Evolutionary conservation across 2,329 filamentous ascomycete species (phyloP).

Genomic region (Clonostachys rhizophaga): DNA sequence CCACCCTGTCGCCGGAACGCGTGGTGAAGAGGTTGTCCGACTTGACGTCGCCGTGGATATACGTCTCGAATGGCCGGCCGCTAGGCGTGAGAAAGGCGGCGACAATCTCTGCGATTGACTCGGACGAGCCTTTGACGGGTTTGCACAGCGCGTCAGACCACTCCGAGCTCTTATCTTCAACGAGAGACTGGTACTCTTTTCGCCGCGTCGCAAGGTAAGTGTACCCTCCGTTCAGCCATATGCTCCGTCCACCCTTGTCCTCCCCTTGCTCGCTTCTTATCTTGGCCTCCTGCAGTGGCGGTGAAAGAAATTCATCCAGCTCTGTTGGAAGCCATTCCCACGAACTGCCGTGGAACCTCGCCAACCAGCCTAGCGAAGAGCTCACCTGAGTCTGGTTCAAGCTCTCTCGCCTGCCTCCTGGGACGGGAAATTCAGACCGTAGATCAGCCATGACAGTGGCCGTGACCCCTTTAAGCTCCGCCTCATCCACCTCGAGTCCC

Average conservation of each 20-base stretch:
- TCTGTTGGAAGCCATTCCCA: constrained; percentile 26
- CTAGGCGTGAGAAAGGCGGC: constrained; percentile 43
- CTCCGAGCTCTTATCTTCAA: constrained; percentile 39
- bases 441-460: constrained; percentile 57
- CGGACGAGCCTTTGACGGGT: constrained; percentile 8
- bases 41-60: constrained; percentile 67
- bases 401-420: constrained; percentile 45
- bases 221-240: constrained; percentile 66
- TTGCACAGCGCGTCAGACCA: constrained; percentile 49
- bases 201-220: constrained; percentile 62
- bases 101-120: constrained; percentile 45
- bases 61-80: constrained; percentile 42
- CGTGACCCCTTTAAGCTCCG: constrained; percentile 27
- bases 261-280: constrained; percentile 9
- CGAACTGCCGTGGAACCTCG: constrained; percentile 53
- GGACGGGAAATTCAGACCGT: constrained; percentile 44
- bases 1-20: constrained; percentile 39
- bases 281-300: constrained; percentile 50
- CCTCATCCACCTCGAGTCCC: constrained; percentile 3
- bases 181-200: constrained; percentile 47
- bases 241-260: constrained; percentile 5
- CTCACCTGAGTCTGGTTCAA: constrained; percentile 41
- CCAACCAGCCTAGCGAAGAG: constrained; percentile 58
- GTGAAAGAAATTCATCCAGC: constrained; percentile 31
- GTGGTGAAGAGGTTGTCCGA: constrained; percentile 63